A percentile compares a stretch with the other conserved stretches of the same genome.
Conservation (phyloP, 371 early-diverging fungal species). For the Rhizopus microsporus region DNA sequence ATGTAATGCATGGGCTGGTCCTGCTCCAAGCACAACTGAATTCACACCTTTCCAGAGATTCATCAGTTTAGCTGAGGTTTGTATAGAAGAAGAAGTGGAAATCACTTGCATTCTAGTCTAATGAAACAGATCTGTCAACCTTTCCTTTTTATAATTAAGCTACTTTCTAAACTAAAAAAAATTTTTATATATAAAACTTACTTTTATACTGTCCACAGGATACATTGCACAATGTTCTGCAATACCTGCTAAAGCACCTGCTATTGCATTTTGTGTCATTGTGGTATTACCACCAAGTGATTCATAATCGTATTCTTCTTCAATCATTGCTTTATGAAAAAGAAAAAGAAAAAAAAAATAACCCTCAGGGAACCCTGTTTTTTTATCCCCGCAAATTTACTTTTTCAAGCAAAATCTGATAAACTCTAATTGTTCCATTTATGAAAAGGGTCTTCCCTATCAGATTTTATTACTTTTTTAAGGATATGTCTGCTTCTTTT, state of each 20-base stretch:
- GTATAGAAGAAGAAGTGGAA: constrained; percentile 10
- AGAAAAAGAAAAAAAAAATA: constrained; percentile 10
- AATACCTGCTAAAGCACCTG: constrained; percentile 96
- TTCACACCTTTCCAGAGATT: constrained; percentile 92
- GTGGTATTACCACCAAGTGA: constrained; percentile 79
- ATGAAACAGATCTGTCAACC: background rate
- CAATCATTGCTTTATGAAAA: constrained; percentile 15
- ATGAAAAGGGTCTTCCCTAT: too few species aligned
- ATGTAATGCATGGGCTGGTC: constrained; percentile 95
- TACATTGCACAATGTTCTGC: constrained; percentile 95
- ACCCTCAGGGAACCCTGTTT: background rate
- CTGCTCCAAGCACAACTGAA: constrained; percentile 91
- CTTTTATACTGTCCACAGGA: constrained; percentile 95
- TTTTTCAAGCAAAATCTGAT: background rate
- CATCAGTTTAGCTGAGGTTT: constrained; percentile 18
- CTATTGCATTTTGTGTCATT: constrained; percentile 79
- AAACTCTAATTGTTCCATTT: too few species aligned
- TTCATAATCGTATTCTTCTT: constrained; percentile 85
- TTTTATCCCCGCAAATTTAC: background rate
- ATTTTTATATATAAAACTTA: constrained; percentile 26
- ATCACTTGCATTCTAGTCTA: constrained; percentile 55
- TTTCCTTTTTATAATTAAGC: background rate
- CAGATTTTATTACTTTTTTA: too few species aligned
- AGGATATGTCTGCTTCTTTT: too few species aligned
- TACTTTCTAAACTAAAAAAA: background rate